Conservation (phyloP, 495 filamentous ascomycete genomes). For the Tuber indicum region DNA sequence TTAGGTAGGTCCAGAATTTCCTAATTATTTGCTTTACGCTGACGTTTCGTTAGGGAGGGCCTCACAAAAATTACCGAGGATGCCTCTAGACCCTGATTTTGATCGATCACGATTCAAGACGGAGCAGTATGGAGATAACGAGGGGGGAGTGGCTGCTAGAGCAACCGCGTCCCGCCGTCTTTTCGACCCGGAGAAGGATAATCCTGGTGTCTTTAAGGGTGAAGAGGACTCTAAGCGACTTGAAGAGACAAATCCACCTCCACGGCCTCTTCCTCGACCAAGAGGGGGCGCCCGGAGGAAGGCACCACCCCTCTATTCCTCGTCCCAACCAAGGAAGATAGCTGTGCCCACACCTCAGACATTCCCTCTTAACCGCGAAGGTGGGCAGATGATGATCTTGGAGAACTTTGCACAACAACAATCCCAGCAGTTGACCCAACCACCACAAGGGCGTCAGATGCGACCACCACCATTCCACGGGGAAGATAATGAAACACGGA, state of each 20-base stretch:
- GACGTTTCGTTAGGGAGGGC: neutral
- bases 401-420: conserved; percentile 29
- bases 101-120: conserved; percentile 30
- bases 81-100: conserved; percentile 25
- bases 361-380: conserved; percentile 13
- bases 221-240: conserved; percentile 29
- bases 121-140: conserved; percentile 23
- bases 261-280: conserved; percentile 6
- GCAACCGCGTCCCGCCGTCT: conserved; percentile 20
- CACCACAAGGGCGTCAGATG: neutral
- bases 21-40: neutral
- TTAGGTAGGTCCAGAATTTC: neutral
- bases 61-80: neutral
- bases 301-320: neutral
- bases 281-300: conserved; percentile 10
- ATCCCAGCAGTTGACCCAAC: conserved; percentile 9
- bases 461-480: neutral
- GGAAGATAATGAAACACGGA: conserved; percentile 22
- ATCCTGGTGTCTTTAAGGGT: conserved; percentile 19
- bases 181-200: conserved; percentile 28
- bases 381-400: conserved; percentile 26
- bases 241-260: conserved; percentile 9
- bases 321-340: neutral
- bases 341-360: neutral
- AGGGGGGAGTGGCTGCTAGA: conserved; percentile 10